phyloP scores from a whole-genome alignment of 306 rosid genomes.

The Castanea mollissima region DNA sequence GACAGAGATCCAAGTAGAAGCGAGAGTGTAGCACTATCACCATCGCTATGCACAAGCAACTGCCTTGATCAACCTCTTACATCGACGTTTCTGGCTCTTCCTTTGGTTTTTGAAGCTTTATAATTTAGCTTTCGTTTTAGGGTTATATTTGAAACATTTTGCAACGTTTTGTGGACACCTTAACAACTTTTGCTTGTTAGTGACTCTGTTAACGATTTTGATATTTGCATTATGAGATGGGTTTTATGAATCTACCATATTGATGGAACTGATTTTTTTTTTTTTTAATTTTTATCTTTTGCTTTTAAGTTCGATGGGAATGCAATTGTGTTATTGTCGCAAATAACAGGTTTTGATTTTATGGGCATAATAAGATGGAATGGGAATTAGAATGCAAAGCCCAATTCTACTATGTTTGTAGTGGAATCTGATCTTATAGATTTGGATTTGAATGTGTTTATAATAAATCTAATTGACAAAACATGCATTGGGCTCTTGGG shows the following conservation, averaged over 20 bases:
- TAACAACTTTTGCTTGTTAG: background rate
- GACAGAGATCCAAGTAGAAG: conserved; percentile 51
- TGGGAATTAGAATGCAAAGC: background rate
- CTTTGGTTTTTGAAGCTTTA: background rate
- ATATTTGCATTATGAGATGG: background rate
- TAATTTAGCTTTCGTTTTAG: background rate
- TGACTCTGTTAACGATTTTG: background rate
- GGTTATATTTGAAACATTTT: background rate
- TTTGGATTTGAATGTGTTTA: background rate
- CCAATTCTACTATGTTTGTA: background rate
- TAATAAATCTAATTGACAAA: background rate
- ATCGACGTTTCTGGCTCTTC: conserved; percentile 4
- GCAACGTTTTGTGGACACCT: background rate
- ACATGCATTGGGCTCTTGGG: too few relatives aligned
- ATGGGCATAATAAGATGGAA: background rate
- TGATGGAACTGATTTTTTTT: background rate
- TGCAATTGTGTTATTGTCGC: background rate
- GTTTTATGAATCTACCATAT: background rate
- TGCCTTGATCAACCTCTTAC: background rate
- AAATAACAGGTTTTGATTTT: background rate
- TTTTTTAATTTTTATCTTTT: background rate
- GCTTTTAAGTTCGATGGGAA: background rate
- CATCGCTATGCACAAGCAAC: too few relatives aligned
- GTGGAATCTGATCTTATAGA: background rate
- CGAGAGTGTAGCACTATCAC: background rate